Evolutionary conservation across 306 rosid genomes (phyloP), one percentile per base, ranked within the genome.

Genomic region (Prosopis cineraria): DNA sequence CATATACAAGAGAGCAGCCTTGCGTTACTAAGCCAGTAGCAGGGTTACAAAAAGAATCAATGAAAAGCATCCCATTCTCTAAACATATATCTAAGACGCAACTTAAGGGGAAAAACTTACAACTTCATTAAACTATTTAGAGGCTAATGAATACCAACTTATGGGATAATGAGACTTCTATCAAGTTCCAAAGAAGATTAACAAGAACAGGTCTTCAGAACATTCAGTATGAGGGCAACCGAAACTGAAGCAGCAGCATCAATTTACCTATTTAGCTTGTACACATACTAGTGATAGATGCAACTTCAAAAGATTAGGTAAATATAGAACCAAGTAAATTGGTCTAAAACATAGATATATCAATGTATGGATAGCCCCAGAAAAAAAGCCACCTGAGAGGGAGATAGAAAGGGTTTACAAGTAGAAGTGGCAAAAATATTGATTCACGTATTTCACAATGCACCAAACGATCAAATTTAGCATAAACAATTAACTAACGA

Each of bases 271-370:
- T 68, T 20, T 48, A 60, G 70, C 41, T 71, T 30, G 69, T 22
- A 36, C 14, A 64, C 70, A 82, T 53, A 6, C 13, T 56, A 77
- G 33, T 70, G 56, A 44, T 2, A 56, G 19, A 24, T 30, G 63
- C 48, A 72, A 64, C 72, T 56, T 77, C 72, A 77, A 66, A 76
- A 72, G 47, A 53, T n/a, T 30, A 27, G 39, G 55, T 13, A 59
- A 6, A 70, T 20, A 43, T 29, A 62, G 60, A 70, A 58, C 37
- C 56, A 81, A 62, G 62, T 29, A 66, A 16, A 20, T 25, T 55
- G 52, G n/a, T 39, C 53, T 7, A 16, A 31, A 33, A 62, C 47
- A 53, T 53, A 44, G 14, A 72, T 44, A n/a, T 40, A 68, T 55
- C 40, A 47, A 27, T 40, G 62, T 40, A 52, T 43, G 25, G 44